These are phyloP conservation scores for Thelonectria olida DNA, from an alignment of 2,329 filamentous ascomycete genomes.

Conservation along the genomic window DNA sequence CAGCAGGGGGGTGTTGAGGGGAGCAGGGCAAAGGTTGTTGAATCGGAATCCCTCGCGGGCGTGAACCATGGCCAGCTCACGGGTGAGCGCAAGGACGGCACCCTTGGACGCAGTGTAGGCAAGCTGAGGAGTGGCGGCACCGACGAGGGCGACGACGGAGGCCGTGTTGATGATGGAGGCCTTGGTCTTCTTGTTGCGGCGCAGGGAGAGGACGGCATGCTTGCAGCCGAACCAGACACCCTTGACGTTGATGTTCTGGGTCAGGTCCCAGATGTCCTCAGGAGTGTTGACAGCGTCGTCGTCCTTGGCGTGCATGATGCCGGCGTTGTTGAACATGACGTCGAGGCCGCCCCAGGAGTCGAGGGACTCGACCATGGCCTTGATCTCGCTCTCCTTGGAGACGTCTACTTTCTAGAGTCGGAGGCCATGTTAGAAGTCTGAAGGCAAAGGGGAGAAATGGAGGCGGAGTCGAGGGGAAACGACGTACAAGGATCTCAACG, in stretches of 20 bases:
- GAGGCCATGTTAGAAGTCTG: background rate
- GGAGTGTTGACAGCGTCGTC: conserved; percentile 84
- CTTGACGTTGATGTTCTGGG: conserved; percentile 95
- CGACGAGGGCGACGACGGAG: conserved; percentile 86
- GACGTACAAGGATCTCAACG: conserved; percentile 66
- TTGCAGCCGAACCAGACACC: conserved; percentile 98
- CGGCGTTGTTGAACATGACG: conserved; percentile 96
- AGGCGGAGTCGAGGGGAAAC: background rate
- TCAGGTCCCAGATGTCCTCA: conserved; percentile 93
- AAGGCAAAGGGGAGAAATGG: background rate
- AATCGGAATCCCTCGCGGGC: conserved; percentile 89
- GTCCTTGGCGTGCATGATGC: conserved; percentile 91
- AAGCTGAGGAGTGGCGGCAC: conserved; percentile 86
- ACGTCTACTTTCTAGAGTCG: conserved; percentile 70
- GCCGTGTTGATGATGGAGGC: conserved; percentile 93
- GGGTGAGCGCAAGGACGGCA: conserved; percentile 87
- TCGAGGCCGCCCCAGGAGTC: conserved; percentile 90
- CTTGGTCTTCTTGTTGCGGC: conserved; percentile 79
- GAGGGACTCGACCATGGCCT: conserved; percentile 76
- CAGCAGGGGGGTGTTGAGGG: conserved; percentile 88
- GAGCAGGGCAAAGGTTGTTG: conserved; percentile 90
- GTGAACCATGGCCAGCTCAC: conserved; percentile 91
- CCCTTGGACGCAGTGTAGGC: conserved; percentile 96
- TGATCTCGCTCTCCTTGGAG: conserved; percentile 82
- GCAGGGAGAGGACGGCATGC: conserved; percentile 84